A percentile compares a stretch with the other conserved stretches of the same genome.
Conservation (phyloP, 352 stramenopile genomes). For the Nothophytophthora sp. region DNA sequence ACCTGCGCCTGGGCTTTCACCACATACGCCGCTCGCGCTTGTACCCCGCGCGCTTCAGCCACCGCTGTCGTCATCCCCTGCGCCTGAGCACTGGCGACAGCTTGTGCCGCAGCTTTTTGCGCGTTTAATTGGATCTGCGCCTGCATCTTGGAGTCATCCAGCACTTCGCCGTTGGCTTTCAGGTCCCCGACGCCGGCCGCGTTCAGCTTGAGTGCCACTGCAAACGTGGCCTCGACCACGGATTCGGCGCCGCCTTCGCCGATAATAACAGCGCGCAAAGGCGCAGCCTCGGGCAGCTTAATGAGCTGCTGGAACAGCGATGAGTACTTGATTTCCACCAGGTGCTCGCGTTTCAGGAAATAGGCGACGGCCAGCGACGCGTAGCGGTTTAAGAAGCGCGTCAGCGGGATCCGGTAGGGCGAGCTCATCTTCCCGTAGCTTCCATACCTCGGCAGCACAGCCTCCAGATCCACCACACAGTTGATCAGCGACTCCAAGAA, state of each 20-base stretch:
- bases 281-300: slow-evolving; percentile 86
- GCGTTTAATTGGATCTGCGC: slow-evolving; percentile 86
- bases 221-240: slow-evolving; percentile 94
- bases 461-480: slow-evolving; percentile 94
- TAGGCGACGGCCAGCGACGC: slow-evolving; percentile 79
- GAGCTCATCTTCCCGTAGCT: slow-evolving; percentile 89
- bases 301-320: slow-evolving; percentile 95
- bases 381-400: slow-evolving; percentile 94
- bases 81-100: slow-evolving; percentile 71
- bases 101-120: slow-evolving; percentile 81
- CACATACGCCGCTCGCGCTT: slow-evolving; percentile 84
- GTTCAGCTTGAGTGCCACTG: slow-evolving; percentile 63
- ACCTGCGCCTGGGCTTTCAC: slow-evolving; percentile 87
- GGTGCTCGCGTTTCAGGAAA: slow-evolving; percentile 87
- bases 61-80: slow-evolving; percentile 73
- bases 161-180: slow-evolving; percentile 32
- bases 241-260: slow-evolving; percentile 87
- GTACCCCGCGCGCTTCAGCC: slow-evolving; percentile 76
- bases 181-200: slow-evolving; percentile 32
- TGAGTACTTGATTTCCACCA: slow-evolving; percentile 88
- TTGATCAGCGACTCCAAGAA: slow-evolving; percentile 97
- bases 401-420: slow-evolving; percentile 92
- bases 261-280: slow-evolving; percentile 89
- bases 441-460: slow-evolving; percentile 90
- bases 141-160: slow-evolving; percentile 81